Base-by-base conservation (phyloP, 169 alveolate species). In the Fabrea salina region DNA sequence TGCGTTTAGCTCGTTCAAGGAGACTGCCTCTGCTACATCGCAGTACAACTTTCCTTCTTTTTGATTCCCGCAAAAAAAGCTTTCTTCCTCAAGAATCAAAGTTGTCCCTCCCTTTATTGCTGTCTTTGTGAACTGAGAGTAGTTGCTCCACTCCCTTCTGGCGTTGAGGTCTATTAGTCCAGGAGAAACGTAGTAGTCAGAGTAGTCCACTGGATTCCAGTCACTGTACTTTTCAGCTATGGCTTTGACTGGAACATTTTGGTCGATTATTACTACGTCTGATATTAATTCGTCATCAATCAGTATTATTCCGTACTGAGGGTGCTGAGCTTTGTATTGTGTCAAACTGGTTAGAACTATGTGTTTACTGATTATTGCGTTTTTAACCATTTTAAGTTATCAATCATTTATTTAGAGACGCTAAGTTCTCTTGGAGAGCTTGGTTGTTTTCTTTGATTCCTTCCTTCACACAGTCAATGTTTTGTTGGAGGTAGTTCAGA, bases 301-400 rank as follows among this genome's bases (percentile, higher is more conserved):
- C 49, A 70, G 66, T 27, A 70, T 70, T 47, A 70, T 70, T 39
- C 79, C 79, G 56, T 66, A 66, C 37, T 19, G 33, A 19, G 76
- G 76, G 43, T 32, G 71, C 3, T 32, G 35, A 6, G 71, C 25
- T 30, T 51, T 22, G 19, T 22, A 33, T 19, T 32, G 27, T 19
- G 2, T 0, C 11, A 7, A 8, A 5, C 39, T 56, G n/a, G 75
- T 32, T 32, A 64, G 54, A 4, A 58, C 71, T 27, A 58, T 58
- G 33, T 58, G 71, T 27, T 58, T 58, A 33, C 59, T 51, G 27
- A 51, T 51, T 22, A 51, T 22, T 22, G 59, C 11, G 19, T 51
- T 51, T 51, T 51, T 51, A 22, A 30, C 59, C 59, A 51, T 51
- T 51, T 22, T 51, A n/a, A n/a, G n/a, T n/a, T n/a, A n/a, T n/a